Evolutionary conservation across 352 stramenopile genomes (phyloP), one percentile per base, ranked within the genome.

Genomic region (Pythium aphanidermatum): DNA sequence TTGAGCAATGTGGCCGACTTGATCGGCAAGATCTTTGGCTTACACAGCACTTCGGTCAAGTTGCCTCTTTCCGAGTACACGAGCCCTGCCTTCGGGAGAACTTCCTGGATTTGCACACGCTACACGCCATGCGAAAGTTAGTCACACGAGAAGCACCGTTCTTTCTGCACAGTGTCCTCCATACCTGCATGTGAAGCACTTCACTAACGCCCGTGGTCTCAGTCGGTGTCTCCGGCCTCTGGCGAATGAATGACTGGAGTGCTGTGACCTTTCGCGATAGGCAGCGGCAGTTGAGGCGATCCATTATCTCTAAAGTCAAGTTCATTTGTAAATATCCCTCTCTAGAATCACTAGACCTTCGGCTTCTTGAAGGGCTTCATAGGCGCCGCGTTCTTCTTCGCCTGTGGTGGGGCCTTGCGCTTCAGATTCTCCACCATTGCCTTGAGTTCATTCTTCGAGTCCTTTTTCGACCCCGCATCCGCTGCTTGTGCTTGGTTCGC

Each of bases 21-120:
- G 61, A 96, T 92, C 3, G 86, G 81, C 53, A 96, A 55, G 38
- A 95, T 89, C 57, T 95, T 95, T 14, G 86, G 86, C 29, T 95
- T 95, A 60, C 86, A 95, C 19, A 96, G 57, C 49, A 93, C 68
- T 49, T 94, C 80, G 0, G 68, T 90, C 24, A 95, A 45, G 47
- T 91, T 88, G n/a, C 77, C 75, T 25, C 75, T 71, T 53, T 95
- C 83, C 24, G 85, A 95, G 62, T 91, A 93, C 38, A 96, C 83
- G 6, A 95, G 71, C n/a, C 85, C 85, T 7, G 76, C 69, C 58
- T 92, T 92, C 6, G 85, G 83, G 8, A 94, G 58, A 35, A 93
- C 81, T 40, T 95, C 82, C 36, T 92, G 68, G 46, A 94, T 70
- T 55, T 87, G 80, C 27, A 84, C 54, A 21, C 77, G 70, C 78